These are phyloP conservation scores for Ormosia emarginata DNA, from an alignment of 306 rosid species.

Conservation along the genomic window DNA sequence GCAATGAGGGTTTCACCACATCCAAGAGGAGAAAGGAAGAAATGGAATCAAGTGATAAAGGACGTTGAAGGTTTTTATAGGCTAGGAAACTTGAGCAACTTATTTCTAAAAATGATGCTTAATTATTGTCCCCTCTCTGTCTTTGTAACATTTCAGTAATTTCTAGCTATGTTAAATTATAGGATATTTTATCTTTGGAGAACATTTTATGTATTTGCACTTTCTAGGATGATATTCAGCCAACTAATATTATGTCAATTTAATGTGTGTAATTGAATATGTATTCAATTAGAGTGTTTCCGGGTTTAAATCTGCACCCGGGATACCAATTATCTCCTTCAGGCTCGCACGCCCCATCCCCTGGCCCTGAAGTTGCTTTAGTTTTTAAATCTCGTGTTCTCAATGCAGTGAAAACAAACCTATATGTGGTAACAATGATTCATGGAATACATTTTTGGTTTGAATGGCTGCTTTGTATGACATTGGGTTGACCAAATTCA, in stretches of 20 bases:
- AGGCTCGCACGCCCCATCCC: not conserved
- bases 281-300: not conserved
- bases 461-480: not conserved
- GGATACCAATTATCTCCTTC: not conserved
- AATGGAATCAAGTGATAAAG: constrained; percentile 82
- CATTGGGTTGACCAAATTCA: not conserved
- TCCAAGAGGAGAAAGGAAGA: constrained; percentile 85
- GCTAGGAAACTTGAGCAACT: constrained; percentile 78
- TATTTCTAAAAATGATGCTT: constrained; percentile 39
- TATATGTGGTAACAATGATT: not conserved
- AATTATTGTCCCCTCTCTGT: not conserved
- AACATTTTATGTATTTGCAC: not conserved
- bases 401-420: not conserved
- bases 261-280: not conserved
- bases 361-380: not conserved
- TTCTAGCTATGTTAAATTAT: constrained; percentile 11
- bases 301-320: not conserved
- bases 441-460: not conserved
- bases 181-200: not conserved
- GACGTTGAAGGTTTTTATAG: constrained; percentile 76
- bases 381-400: not conserved
- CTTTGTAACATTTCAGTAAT: not conserved
- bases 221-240: not conserved
- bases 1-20: constrained; percentile 65
- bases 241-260: not conserved